Base-by-base conservation (phyloP, 805 yeast species). In the Candida pseudoglaebosa region DNA sequence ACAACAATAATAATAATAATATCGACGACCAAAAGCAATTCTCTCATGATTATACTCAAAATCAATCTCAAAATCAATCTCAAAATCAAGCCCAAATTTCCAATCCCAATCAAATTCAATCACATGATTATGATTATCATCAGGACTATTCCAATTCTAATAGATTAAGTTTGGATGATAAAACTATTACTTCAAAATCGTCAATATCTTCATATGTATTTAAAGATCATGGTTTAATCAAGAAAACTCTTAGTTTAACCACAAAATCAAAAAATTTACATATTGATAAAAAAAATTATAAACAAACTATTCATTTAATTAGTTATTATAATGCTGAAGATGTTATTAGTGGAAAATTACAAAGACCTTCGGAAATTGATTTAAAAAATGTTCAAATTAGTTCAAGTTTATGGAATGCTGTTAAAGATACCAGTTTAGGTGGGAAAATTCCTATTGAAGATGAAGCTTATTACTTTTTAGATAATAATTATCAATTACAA, bases 251-350 rank as follows among this genome's bases (percentile, higher is more conserved):
- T 43, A 78, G 88, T 1, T 67, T 87, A 18, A 73, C 79, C n/a
- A 59, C 83, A 12, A 58, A 42, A 12, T 38, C 53, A 9, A 56
- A 57, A 36, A 64, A 61, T 12, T 50, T 61, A 18, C 53, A 57
- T 34, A 32, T 59, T 6, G 49, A 49, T 9, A 52, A 53, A 20
- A 48, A 49, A 21, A 52, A 50, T 4, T 58, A 48, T 30, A 56
- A 54, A 32, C 75, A 71, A 49, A 76, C 84, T 3, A 63, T 81
- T 34, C 96, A 91, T 53, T 60, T 90, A 40, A 78, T 90, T 2
- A 79, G 90, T 6, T 90, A 90, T 59, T 90, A 87, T 55, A 67
- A 75, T 21, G 82, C 88, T 0, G 77, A 77, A 15, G 96, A 90
- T 56, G 93, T 88, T 3, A 53, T 77, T 37, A 63, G 67, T 24